Conservation (phyloP, 176 grass and related monocot genomes). For the Aegilops sharonensis region DNA sequence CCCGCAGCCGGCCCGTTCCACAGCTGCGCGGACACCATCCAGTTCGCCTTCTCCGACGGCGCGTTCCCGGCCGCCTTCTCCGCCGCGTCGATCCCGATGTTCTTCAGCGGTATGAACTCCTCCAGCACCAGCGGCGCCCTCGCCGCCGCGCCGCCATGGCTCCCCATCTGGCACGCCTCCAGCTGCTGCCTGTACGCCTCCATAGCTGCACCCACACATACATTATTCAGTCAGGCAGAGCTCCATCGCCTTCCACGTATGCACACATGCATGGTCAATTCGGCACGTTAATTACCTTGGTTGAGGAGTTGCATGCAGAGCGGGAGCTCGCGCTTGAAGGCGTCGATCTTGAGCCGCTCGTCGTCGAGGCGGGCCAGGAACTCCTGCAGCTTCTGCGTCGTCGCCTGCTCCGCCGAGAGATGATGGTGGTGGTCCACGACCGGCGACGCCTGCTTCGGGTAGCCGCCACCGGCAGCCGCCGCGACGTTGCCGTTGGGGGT, state of each 20-base stretch:
- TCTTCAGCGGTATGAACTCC: conserved; percentile 92
- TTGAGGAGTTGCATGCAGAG: conserved; percentile 98
- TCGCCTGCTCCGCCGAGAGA: conserved; percentile 48
- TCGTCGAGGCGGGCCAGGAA: conserved; percentile 78
- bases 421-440: conserved; percentile 41
- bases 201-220: conserved; percentile 51
- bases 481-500: conserved; percentile 40
- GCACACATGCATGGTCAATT: not conserved
- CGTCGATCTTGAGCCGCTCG: conserved; percentile 94
- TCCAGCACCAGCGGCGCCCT: conserved; percentile 66
- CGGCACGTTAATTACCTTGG: conserved; percentile 43
- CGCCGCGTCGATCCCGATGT: conserved; percentile 51
- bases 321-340: conserved; percentile 97
- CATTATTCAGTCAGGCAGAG: not conserved
- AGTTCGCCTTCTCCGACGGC: conserved; percentile 82
- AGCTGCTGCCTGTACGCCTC: conserved; percentile 90
- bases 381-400: conserved; percentile 75
- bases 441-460: conserved; percentile 24
- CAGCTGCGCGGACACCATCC: conserved; percentile 98
- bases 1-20: conserved; percentile 52
- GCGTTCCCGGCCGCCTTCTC: conserved; percentile 38
- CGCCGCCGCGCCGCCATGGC: conserved; percentile 40
- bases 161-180: conserved; percentile 58
- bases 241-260: not conserved
- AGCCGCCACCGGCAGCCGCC: not conserved